Conservation (phyloP, 495 filamentous ascomycete species). For the Penicillium nucicola region DNA sequence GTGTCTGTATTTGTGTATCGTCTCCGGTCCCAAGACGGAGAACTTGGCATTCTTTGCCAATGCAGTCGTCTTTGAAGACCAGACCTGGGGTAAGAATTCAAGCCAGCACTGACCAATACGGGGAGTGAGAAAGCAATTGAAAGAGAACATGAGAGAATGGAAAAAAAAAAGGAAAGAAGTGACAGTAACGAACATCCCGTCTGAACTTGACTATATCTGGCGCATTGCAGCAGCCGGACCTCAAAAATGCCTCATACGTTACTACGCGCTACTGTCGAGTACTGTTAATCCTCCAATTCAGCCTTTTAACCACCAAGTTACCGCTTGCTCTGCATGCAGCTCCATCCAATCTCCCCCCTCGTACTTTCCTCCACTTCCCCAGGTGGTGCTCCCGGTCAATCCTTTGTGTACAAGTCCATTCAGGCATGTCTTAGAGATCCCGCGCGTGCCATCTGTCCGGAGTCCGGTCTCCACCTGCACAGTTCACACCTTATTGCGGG, state of each 20-base stretch:
- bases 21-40: neutral
- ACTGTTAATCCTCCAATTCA: neutral
- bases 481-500: constrained; percentile 31
- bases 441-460: constrained; percentile 6
- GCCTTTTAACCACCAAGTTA: neutral
- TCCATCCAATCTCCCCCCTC: neutral
- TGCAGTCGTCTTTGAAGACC: neutral
- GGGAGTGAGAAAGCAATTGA: neutral
- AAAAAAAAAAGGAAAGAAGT: no score
- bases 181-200: neutral
- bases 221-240: constrained; percentile 2
- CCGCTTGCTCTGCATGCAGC: constrained; percentile 6
- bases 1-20: no score
- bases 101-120: neutral
- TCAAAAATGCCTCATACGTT: constrained; percentile 11
- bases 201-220: constrained; percentile 5
- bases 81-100: neutral
- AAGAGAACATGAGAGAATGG: neutral
- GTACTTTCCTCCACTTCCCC: constrained; percentile 23
- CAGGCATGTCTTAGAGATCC: constrained; percentile 1
- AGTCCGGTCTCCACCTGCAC: constrained; percentile 19
- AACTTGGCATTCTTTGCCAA: constrained; percentile 1
- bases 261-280: no score
- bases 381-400: constrained; percentile 25
- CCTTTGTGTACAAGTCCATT: neutral